These are phyloP conservation scores for Trichocladium uniseriatum DNA, from an alignment of 495 filamentous ascomycete genomes.

Conservation along the genomic window DNA sequence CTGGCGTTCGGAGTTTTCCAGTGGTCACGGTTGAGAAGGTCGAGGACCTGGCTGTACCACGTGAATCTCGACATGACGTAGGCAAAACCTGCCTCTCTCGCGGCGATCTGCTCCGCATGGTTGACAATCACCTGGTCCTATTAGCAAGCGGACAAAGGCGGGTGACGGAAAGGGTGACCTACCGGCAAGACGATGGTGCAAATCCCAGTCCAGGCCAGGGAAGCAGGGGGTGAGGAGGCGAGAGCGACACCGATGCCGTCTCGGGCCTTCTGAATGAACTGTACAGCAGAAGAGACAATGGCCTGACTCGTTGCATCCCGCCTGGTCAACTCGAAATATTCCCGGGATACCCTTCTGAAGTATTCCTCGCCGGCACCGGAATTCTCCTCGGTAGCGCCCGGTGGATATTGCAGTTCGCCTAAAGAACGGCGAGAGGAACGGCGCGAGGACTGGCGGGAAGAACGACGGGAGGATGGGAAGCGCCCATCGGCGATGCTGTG, in stretches of 20 bases:
- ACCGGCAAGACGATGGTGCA: conserved; percentile 16
- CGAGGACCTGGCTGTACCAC: conserved; percentile 16
- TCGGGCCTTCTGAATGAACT: conserved; percentile 13
- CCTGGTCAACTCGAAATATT: conserved; percentile 4
- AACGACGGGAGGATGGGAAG: neutral
- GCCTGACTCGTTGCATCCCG: conserved; percentile 1
- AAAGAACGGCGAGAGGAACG: no score
- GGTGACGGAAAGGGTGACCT: neutral
- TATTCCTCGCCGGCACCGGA: neutral
- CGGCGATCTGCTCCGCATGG: conserved; percentile 16
- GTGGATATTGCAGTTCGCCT: neutral
- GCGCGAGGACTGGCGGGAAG: neutral
- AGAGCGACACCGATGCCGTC: conserved; percentile 6
- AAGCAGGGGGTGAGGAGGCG: conserved; percentile 8
- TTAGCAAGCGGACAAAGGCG: neutral
- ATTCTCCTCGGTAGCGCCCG: neutral
- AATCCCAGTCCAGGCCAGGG: conserved; percentile 16
- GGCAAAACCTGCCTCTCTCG: conserved; percentile 13
- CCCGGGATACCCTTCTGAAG: conserved; percentile 8
- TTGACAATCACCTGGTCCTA: conserved; percentile 14
- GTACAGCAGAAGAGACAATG: conserved; percentile 11
- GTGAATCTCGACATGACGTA: conserved; percentile 20
- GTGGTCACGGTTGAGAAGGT: conserved; percentile 14
- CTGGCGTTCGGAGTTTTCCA: conserved; percentile 14
- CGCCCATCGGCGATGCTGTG: neutral